A percentile compares a stretch with the other conserved stretches of the same genome.
Evolutionary conservation across 352 stramenopile genomes (phyloP).

Genomic region (Phytophthora boehmeriae): DNA sequence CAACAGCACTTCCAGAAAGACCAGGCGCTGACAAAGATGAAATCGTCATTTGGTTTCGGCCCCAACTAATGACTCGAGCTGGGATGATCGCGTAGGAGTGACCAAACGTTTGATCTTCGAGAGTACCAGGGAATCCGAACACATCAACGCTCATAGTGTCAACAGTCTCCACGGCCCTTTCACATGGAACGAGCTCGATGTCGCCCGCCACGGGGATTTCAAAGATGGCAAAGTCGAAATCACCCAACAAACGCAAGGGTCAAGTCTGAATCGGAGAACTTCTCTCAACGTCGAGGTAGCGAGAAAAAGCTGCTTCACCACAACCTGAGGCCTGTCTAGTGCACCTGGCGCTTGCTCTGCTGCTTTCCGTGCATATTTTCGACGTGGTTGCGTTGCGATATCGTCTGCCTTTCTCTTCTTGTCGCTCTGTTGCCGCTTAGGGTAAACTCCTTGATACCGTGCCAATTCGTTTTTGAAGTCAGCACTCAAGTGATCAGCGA

Average conservation of each 20-base stretch:
- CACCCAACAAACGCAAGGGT: constrained; percentile 31
- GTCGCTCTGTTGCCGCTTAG: constrained; percentile 20
- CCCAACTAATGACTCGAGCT: constrained; percentile 33
- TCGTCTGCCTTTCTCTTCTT: constrained; percentile 1
- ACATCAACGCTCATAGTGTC: constrained; percentile 17
- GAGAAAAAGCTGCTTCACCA: constrained; percentile 16
- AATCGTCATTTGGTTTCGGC: constrained; percentile 37
- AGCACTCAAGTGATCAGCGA: constrained; percentile 25
- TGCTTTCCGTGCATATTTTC: not conserved
- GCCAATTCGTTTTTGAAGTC: constrained; percentile 31
- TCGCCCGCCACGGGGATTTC: constrained; percentile 28
- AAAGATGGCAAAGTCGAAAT: constrained; percentile 41
- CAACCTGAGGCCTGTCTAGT: constrained; percentile 11
- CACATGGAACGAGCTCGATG: constrained; percentile 22
- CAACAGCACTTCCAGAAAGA: constrained; percentile 28
- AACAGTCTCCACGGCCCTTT: constrained; percentile 11
- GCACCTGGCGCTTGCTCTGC: constrained; percentile 21
- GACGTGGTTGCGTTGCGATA: constrained; percentile 1
- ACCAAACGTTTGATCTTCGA: constrained; percentile 15
- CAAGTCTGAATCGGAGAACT: constrained; percentile 31
- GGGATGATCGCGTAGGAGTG: constrained; percentile 36
- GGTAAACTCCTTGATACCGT: constrained; percentile 22
- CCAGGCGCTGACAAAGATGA: constrained; percentile 30
- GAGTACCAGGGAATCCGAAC: constrained; percentile 35
- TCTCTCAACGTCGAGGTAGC: constrained; percentile 17